Conservation (phyloP, 352 stramenopile genomes). For the Globisporangium parvum region DNA sequence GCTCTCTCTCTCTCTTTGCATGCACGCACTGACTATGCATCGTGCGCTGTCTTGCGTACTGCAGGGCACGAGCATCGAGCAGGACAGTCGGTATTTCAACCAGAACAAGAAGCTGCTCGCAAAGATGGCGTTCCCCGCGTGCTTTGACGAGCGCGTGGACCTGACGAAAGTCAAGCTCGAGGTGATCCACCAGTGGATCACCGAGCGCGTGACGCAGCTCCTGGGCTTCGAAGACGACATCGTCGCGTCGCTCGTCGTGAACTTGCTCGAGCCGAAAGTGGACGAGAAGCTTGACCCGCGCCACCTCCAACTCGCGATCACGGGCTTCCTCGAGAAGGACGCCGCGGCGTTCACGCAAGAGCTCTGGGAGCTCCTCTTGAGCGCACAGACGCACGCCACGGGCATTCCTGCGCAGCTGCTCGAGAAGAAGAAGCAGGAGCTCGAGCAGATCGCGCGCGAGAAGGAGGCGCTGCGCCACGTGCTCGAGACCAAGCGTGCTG, state of each 20-base stretch:
- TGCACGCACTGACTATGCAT: not conserved
- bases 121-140: conserved; percentile 74
- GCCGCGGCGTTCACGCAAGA: conserved; percentile 80
- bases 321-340: conserved; percentile 90
- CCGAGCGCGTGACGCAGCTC: conserved; percentile 79
- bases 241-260: conserved; percentile 79
- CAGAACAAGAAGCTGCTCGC: conserved; percentile 88
- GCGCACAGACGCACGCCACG: conserved; percentile 80
- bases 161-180: conserved; percentile 88
- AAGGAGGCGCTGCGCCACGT: conserved; percentile 57
- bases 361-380: conserved; percentile 87
- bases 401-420: conserved; percentile 84
- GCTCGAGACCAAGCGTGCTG: conserved; percentile 44
- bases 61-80: conserved; percentile 60
- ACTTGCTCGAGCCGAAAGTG: conserved; percentile 77
- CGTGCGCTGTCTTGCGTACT: too few relatives aligned
- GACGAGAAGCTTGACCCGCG: conserved; percentile 74
- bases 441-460: conserved; percentile 49
- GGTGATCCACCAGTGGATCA: conserved; percentile 88
- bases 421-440: conserved; percentile 89
- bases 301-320: conserved; percentile 86
- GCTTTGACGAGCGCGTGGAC: conserved; percentile 78
- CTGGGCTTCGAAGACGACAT: conserved; percentile 92
- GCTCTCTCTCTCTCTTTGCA: not conserved
- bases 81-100: conserved; percentile 83